Evolutionary conservation across 208 protist species (phyloP).

Genomic region (Crithidia bombi): DNA sequence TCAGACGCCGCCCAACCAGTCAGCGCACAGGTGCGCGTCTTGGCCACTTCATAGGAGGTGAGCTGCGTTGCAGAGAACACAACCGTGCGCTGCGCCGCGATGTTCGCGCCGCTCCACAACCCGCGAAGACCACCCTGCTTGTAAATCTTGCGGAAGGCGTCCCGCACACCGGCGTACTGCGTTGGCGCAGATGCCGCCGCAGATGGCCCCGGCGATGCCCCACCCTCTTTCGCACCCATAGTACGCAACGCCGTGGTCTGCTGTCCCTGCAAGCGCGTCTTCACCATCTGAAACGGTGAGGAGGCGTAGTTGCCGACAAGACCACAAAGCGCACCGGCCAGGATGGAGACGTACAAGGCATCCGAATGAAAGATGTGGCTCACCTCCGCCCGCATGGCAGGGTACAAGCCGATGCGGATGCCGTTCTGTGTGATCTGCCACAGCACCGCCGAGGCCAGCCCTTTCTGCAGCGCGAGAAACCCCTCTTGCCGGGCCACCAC

Average conservation of each 20-base stretch:
- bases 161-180: constrained; percentile 46
- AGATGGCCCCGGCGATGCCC: no score
- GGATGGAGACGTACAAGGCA: constrained; percentile 24
- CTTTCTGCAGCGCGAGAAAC: constrained; percentile 59
- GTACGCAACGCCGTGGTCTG: constrained; percentile 35
- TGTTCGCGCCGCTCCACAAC: constrained; percentile 51
- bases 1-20: constrained; percentile 36
- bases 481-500: constrained; percentile 52
- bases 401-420: constrained; percentile 67
- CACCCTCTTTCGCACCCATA: no score
- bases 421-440: constrained; percentile 75
- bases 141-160: constrained; percentile 54
- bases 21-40: constrained; percentile 17
- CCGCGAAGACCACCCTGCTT: constrained; percentile 39
- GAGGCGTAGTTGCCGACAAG: constrained; percentile 47
- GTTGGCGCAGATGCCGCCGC: no score
- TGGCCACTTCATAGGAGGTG: constrained; percentile 55
- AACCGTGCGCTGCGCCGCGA: constrained; percentile 51
- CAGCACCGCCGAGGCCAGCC: constrained; percentile 42
- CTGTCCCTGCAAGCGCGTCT: constrained; percentile 75
- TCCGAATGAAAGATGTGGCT: constrained; percentile 18
- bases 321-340: constrained; percentile 42
- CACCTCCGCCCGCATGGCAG: constrained; percentile 41
- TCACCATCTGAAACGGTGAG: constrained; percentile 68
- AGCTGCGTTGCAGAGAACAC: constrained; percentile 54